Evolutionary conservation across 2,329 filamentous ascomycete genomes (phyloP).

Genomic region (Massarina eburnea): DNA sequence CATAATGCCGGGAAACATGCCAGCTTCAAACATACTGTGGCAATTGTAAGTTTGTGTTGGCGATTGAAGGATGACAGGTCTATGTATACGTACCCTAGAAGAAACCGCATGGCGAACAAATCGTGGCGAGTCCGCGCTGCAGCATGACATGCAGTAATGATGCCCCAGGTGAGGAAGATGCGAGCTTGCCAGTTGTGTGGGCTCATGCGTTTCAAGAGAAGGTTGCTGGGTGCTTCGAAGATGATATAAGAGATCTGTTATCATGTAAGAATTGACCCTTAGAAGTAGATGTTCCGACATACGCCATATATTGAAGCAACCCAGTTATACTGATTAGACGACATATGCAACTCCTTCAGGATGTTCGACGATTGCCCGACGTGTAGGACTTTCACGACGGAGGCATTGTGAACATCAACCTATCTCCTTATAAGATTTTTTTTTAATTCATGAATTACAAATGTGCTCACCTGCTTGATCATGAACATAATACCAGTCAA

Average conservation of each 20-base stretch:
- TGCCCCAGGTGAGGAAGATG: conserved; percentile 28
- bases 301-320: conserved; percentile 25
- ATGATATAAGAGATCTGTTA: conserved; percentile 23
- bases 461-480: conserved; percentile 20
- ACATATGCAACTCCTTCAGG: conserved; percentile 22
- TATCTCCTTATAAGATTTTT: conserved; percentile 3
- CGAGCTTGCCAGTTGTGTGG: conserved; percentile 42
- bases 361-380: conserved; percentile 22
- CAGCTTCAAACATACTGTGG: conserved; percentile 25
- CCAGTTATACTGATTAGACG: conserved; percentile 26
- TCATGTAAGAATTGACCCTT: neutral
- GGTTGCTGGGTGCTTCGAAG: conserved; percentile 36
- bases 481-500: conserved; percentile 26
- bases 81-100: conserved; percentile 16
- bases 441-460: neutral
- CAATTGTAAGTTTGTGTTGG: conserved; percentile 42
- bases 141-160: conserved; percentile 32
- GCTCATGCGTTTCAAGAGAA: conserved; percentile 40
- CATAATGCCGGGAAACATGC: conserved; percentile 31
- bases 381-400: conserved; percentile 24
- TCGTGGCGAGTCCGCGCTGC: conserved; percentile 26
- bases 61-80: conserved; percentile 13
- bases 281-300: neutral
- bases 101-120: conserved; percentile 25
- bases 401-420: conserved; percentile 26